Evolutionary conservation across 495 filamentous ascomycete genomes (phyloP).

Genomic region (Xylaria grammica): DNA sequence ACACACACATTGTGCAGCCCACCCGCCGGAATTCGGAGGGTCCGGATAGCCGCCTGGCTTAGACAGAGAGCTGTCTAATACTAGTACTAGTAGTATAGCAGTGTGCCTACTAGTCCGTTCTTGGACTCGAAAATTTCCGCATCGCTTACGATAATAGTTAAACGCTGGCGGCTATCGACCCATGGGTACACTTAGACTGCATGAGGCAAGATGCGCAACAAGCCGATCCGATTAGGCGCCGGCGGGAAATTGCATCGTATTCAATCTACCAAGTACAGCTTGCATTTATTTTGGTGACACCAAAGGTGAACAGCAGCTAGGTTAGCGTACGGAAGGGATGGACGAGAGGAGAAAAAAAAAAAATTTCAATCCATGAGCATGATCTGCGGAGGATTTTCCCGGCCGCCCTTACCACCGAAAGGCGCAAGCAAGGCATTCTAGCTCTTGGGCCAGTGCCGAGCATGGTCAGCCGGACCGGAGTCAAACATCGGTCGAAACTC

Average conservation of each 20-base stretch:
- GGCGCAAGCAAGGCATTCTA: conserved; percentile 6
- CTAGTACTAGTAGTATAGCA: neutral
- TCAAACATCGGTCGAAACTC: conserved; percentile 1
- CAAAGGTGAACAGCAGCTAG: neutral
- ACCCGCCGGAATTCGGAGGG: conserved; percentile 7
- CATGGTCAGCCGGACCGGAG: neutral
- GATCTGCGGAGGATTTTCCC: neutral
- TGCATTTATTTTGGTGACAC: neutral
- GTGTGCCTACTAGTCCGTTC: neutral
- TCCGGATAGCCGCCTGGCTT: conserved; percentile 21
- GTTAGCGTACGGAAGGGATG: too few species aligned
- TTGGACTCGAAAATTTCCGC: too few species aligned
- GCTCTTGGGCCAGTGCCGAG: neutral
- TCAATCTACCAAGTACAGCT: neutral
- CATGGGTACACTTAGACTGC: neutral
- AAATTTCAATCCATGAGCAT: neutral
- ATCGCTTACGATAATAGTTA: neutral
- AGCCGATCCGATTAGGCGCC: conserved; percentile 13
- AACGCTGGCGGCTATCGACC: conserved; percentile 13
- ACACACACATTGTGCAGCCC: neutral
- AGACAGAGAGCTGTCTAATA: neutral
- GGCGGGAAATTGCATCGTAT: conserved; percentile 14
- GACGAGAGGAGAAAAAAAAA: too few species aligned
- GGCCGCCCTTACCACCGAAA: too few species aligned
- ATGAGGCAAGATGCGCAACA: conserved; percentile 9